phyloP scores from a whole-genome alignment of 1,284 basidiomycete species.

The Pyrrhoderma noxium region DNA sequence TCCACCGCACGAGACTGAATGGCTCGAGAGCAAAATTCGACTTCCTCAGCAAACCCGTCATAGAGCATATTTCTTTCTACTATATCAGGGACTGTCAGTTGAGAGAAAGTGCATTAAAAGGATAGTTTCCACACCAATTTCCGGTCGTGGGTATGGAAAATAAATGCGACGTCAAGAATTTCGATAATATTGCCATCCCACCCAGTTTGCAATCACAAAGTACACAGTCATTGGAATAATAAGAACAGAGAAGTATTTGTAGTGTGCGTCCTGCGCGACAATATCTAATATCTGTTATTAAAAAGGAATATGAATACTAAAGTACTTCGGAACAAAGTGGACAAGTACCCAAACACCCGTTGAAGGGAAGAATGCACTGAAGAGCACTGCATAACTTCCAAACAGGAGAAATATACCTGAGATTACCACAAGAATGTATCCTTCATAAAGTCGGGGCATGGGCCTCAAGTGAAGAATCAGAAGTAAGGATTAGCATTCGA shows the following conservation, averaged over 20 bases:
- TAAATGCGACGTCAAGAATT: constrained; percentile 49
- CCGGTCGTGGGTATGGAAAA: not conserved
- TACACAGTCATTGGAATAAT: constrained; percentile 77
- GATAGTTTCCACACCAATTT: too few relatives aligned
- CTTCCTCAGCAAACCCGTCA: too few relatives aligned
- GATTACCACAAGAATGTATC: constrained; percentile 30
- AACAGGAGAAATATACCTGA: constrained; percentile 48
- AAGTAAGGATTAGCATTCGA: too few relatives aligned
- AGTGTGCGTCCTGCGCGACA: constrained; percentile 68
- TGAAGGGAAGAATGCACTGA: constrained; percentile 56
- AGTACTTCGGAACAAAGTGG: not conserved
- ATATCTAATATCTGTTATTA: constrained; percentile 47
- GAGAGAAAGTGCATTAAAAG: too few relatives aligned
- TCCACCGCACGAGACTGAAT: too few relatives aligned
- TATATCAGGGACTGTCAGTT: too few relatives aligned
- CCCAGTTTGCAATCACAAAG: constrained; percentile 95
- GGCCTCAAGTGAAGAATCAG: too few relatives aligned
- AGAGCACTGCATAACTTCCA: constrained; percentile 55
- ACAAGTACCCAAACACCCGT: constrained; percentile 42
- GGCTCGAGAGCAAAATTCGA: too few relatives aligned
- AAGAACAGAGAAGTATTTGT: constrained; percentile 81
- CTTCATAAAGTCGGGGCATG: too few relatives aligned
- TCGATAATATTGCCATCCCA: constrained; percentile 91
- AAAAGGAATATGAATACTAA: constrained; percentile 7
- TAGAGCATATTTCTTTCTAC: too few relatives aligned